Evolutionary conservation across 225 moss, liverwort and hornwort species (phyloP), one percentile per base, ranked within the genome.

Genomic region (Pseudoscleropodium purum): DNA sequence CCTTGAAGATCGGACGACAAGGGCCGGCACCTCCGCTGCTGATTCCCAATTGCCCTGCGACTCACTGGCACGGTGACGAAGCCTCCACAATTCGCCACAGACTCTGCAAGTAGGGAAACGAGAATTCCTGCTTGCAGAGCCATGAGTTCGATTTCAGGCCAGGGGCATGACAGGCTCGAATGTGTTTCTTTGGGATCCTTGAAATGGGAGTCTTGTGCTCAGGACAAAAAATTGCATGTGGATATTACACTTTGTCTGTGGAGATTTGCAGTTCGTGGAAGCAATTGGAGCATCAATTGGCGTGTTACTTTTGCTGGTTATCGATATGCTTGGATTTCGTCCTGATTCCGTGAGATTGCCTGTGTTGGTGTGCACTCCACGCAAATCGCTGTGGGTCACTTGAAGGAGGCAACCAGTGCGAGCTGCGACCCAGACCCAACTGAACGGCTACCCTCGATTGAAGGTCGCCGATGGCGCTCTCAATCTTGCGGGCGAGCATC

Each of bases 1-100:
- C 93, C 93, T 89, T 52, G 91, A 62, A 89, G 79, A 61, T 65
- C 36, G 61, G 81, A 85, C 19, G 87, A 62, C 41, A 84, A 87
- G 25, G 59, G 66, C 74, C 79, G 5, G 37, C 70, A 78, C 45
- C 47, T 82, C 69, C 79, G 77, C 34, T 76, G 69, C 89, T 86
- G 19, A 83, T 43, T 72, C 10, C 31, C 37, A 29, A 9, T 29
- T 54, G 78, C 81, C 6, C 84, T 64, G 47, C 57, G 39, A 26
- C 12, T 30, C 39, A n/a, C 81, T 39, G 89, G 85, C 64, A 75
- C 52, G 43, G 86, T 82, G 41, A 88, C 13, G 67, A 74, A 85
- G 66, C 52, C 20, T 57, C 41, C 82, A 30, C 47, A 76, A 63
- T 59, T 82, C 30, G 37, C 37, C 63, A 23, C 76, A 34, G 13